Evolutionary conservation across 495 filamentous ascomycete species (phyloP).

Genomic region (Glonium stellatum): DNA sequence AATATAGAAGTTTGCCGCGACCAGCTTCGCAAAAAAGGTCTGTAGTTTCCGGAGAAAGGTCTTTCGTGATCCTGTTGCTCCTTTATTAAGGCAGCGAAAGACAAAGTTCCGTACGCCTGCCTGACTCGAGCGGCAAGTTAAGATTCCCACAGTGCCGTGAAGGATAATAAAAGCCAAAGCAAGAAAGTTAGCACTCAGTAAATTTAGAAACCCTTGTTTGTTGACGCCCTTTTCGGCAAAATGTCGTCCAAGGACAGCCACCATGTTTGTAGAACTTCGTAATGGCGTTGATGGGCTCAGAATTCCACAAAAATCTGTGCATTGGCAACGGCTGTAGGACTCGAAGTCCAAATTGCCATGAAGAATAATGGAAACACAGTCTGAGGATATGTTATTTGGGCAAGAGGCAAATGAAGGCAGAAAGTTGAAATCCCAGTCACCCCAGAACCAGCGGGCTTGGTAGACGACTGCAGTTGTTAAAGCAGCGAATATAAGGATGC

Average conservation of each 20-base stretch:
- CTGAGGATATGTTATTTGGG: not conserved
- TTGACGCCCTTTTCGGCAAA: not conserved
- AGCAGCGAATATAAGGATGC: slow-evolving; percentile 1
- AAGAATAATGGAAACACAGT: not conserved
- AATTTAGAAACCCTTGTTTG: not conserved
- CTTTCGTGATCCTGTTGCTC: not conserved
- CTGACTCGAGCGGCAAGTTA: not conserved
- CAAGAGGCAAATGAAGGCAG: slow-evolving; percentile 1
- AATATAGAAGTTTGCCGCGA: not conserved
- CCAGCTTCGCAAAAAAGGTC: not conserved
- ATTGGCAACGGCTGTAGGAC: not conserved
- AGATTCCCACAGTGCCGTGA: not conserved
- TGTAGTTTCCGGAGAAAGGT: not conserved
- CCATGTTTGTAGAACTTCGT: slow-evolving; percentile 1
- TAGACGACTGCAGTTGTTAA: not conserved
- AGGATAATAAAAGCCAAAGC: not conserved
- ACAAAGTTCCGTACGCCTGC: not conserved
- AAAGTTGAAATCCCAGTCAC: not conserved
- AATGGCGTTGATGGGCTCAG: not conserved
- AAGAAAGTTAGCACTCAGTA: not conserved
- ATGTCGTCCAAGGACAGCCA: not conserved
- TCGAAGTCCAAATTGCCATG: not conserved
- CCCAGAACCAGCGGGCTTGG: not conserved
- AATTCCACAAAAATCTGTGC: slow-evolving; percentile 3
- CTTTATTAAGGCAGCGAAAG: not conserved